Base-by-base conservation (phyloP, 331 rosid species). In the Malus hybrid region DNA sequence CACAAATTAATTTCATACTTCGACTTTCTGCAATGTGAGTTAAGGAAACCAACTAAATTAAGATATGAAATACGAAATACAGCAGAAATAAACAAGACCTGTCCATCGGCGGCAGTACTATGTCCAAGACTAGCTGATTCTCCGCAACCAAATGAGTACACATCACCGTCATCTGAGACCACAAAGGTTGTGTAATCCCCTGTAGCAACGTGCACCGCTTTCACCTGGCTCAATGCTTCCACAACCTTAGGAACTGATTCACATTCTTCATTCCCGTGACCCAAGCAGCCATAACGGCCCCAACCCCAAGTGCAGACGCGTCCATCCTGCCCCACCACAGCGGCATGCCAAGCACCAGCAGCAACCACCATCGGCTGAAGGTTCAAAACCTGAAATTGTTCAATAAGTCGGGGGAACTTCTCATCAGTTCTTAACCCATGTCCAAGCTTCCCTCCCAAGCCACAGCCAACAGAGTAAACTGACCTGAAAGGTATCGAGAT, bases 301-400 rank as follows among this genome's bases (percentile, higher is more conserved):
- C 99, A 94, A 48, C 99, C 99, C 99, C 99, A 94, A 0, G 99
- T 94, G 83, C 99, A 94, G 12, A 94, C 99, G 29, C 97, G 89
- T 13, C 99, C 99, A 52, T 94, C 99, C 28, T 22, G 85, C 19
- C 99, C 97, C 65, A 91, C 99, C 70, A 94, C 96, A 29, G 99
- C 99, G 46, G 99, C 99, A 44, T 94, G 99, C 97, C 96, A 94
- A 67, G 99, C 99, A 70, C 99, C 99, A 6, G 99, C 99, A 14
- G 97, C 90, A 44, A 94, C 92, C 34, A 86, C 96, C 83, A 77
- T 76, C 6, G 99, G 97, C 83, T 94, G 96, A 78, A 94, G 88
- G 77, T 88, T 91, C 85, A 94, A 72, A 55, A 71, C 42, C 84
- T 65, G 85, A 73, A 94, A 90, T 83, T 90, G 92, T 76, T 91